These are phyloP conservation scores for Boletellus sp. DNA, from an alignment of 1,284 basidiomycete species.

Conservation along the genomic window DNA sequence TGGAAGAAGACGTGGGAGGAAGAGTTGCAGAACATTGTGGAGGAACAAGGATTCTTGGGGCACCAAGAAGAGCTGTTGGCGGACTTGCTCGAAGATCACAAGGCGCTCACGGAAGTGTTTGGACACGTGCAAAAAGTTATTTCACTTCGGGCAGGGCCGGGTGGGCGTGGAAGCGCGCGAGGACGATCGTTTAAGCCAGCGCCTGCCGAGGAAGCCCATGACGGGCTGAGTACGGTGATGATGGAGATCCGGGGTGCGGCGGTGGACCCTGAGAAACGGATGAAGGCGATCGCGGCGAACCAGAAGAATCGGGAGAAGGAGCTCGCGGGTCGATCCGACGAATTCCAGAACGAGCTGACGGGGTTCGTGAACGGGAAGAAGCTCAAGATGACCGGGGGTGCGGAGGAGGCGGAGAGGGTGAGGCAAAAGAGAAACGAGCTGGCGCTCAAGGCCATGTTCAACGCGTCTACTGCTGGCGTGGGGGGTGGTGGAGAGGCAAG, in stretches of 20 bases:
- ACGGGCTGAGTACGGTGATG: constrained; percentile 72
- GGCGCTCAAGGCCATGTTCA: constrained; percentile 87
- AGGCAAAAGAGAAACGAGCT: constrained; percentile 80
- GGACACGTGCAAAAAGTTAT: constrained; percentile 88
- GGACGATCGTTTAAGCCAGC: constrained; percentile 52
- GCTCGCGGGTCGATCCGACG: constrained; percentile 64
- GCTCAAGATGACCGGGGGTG: constrained; percentile 90
- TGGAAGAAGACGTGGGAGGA: constrained; percentile 99
- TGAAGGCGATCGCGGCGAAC: constrained; percentile 88
- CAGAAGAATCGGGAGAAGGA: constrained; percentile 78
- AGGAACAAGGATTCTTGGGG: constrained; percentile 92
- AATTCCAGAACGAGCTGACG: constrained; percentile 76
- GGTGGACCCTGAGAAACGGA: constrained; percentile 76
- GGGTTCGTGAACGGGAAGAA: constrained; percentile 84
- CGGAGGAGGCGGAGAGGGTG: constrained; percentile 86
- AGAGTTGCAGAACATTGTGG: constrained; percentile 94
- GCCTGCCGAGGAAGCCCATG: constrained; percentile 60
- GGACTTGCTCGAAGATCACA: constrained; percentile 90
- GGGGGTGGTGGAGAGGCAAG: not conserved
- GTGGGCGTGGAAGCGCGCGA: constrained; percentile 30
- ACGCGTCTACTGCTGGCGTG: constrained; percentile 19
- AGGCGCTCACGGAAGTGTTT: constrained; percentile 81
- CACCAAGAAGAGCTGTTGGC: constrained; percentile 89
- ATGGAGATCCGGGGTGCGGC: constrained; percentile 81
- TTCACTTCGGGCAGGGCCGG: constrained; percentile 58